A percentile compares a stretch with the other conserved stretches of the same genome.
phyloP scores from a whole-genome alignment of 2,329 filamentous ascomycete genomes.

The Nemania abortiva region DNA sequence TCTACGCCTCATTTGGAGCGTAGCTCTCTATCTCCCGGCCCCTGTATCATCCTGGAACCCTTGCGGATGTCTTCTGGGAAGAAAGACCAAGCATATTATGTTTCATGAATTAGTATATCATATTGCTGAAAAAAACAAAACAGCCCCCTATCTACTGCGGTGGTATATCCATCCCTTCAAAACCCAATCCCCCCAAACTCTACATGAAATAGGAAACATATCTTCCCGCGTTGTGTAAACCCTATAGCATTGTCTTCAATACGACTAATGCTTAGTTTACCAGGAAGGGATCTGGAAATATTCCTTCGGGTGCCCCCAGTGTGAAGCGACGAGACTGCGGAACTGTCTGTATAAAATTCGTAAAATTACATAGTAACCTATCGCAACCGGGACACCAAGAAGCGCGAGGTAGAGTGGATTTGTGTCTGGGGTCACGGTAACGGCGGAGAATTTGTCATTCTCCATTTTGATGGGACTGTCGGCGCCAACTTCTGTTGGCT shows the following conservation, averaged over 20 bases:
- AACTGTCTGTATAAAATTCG: constrained; percentile 12
- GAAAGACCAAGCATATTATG: too few relatives aligned
- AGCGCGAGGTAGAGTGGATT: constrained; percentile 12
- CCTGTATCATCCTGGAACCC: too few relatives aligned
- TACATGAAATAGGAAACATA: background rate
- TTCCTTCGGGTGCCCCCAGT: constrained; percentile 10
- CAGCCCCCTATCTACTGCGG: too few relatives aligned
- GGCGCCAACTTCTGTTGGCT: background rate
- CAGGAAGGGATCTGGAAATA: constrained; percentile 4
- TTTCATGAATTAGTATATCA: too few relatives aligned
- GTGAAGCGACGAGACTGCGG: constrained; percentile 9
- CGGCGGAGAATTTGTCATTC: background rate
- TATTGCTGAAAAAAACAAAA: too few relatives aligned
- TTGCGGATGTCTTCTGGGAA: too few relatives aligned
- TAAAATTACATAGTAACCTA: constrained; percentile 24
- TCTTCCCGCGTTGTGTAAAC: background rate
- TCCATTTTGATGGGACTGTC: background rate
- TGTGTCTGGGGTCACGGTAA: constrained; percentile 8
- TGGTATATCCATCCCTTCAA: too few relatives aligned
- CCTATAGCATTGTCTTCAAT: too few relatives aligned
- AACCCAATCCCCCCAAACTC: too few relatives aligned
- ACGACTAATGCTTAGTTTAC: too few relatives aligned
- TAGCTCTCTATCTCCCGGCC: too few relatives aligned
- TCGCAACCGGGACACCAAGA: constrained; percentile 12
- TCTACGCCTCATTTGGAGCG: too few relatives aligned